Evolutionary conservation across 805 yeast genomes (phyloP).

Genomic region (Candida germanica): DNA sequence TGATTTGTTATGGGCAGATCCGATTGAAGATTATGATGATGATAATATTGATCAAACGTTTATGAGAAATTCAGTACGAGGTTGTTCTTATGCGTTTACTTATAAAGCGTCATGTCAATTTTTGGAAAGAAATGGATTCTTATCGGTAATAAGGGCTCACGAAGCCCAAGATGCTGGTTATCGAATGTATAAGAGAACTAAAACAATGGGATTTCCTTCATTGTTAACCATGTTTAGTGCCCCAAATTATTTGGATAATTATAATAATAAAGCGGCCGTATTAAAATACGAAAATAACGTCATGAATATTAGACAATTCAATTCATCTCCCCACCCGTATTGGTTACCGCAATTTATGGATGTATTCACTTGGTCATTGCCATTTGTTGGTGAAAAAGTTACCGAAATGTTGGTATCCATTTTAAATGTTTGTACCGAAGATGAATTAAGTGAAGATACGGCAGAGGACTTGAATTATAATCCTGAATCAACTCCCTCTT

Average conservation of each 20-base stretch:
- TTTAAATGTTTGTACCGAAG: conserved; percentile 91
- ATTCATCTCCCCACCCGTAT: conserved; percentile 90
- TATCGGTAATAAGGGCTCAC: conserved; percentile 91
- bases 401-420: conserved; percentile 90
- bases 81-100: conserved; percentile 89
- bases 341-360: conserved; percentile 97
- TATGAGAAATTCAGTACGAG: conserved; percentile 72
- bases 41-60: conserved; percentile 45
- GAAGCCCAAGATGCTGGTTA: conserved; percentile 98
- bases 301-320: conserved; percentile 94
- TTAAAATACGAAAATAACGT: conserved; percentile 87
- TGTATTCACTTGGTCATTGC: conserved; percentile 95
- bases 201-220: conserved; percentile 83
- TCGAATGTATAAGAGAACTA: conserved; percentile 85
- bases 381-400: conserved; percentile 94
- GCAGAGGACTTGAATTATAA: conserved; percentile 34
- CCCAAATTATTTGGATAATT: conserved; percentile 89
- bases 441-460: conserved; percentile 79
- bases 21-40: conserved; percentile 75
- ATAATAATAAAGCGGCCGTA: conserved; percentile 93
- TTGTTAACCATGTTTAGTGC: conserved; percentile 91
- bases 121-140: conserved; percentile 68
- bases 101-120: conserved; percentile 80
- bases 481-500: conserved; percentile 16
- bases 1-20: conserved; percentile 95